Conservation (phyloP, 306 rosid species). For the Cucurbita moschata region DNA sequence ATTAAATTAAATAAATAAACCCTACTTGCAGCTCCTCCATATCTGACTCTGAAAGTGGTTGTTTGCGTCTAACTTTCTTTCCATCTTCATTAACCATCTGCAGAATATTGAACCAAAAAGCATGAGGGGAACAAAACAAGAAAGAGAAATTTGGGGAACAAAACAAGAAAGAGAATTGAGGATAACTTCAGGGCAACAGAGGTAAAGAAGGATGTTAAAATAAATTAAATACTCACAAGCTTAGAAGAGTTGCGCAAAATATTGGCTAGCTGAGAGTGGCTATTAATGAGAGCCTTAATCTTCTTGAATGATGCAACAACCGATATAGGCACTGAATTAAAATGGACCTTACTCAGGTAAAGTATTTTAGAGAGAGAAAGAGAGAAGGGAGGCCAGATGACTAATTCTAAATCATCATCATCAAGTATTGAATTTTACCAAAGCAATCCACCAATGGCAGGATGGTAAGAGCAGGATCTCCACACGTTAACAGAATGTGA, state of each 20-base stretch:
- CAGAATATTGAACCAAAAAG: conserved; percentile 15
- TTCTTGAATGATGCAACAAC: conserved; percentile 97
- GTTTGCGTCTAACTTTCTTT: conserved; percentile 74
- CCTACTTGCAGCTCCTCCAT: conserved; percentile 89
- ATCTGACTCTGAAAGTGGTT: conserved; percentile 54
- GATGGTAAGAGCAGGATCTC: background rate
- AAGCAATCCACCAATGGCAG: background rate
- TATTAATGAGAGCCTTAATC: conserved; percentile 68
- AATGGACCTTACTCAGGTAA: conserved; percentile 6
- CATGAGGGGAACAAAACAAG: conserved; percentile 2
- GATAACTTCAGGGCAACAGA: background rate
- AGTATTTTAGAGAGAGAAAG: background rate
- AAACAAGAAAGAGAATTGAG: background rate
- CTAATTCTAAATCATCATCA: conserved; percentile 3
- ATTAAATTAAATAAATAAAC: conserved; percentile 2
- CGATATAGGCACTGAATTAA: conserved; percentile 66
- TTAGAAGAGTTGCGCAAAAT: conserved; percentile 71
- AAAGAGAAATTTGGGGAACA: conserved; percentile 4
- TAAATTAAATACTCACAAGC: conserved; percentile 44
- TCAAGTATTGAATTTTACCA: background rate
- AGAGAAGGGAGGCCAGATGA: background rate
- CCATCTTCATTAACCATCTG: conserved; percentile 92
- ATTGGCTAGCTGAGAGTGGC: conserved; percentile 78
- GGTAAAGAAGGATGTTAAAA: conserved; percentile 1
- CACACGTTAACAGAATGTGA: background rate